Base-by-base conservation (phyloP, 331 rosid genomes). In the Dryas integrifolia region DNA sequence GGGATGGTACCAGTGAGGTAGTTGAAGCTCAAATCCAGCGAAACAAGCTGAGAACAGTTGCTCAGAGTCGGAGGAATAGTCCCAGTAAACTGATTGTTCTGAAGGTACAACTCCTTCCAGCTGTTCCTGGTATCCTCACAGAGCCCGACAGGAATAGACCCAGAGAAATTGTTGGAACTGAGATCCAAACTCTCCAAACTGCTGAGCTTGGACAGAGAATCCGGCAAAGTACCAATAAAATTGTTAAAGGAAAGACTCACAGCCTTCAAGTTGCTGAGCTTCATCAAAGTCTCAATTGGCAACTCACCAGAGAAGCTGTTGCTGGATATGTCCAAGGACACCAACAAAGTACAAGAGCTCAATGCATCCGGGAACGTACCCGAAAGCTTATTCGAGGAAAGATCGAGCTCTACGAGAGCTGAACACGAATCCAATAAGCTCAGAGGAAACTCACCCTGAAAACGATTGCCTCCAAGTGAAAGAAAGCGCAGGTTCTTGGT, bases 11-110 rank as follows among this genome's bases (percentile, higher is more conserved):
- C 98, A 1, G 70, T 81, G 14, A 94, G 82, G 64, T 35, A 83
- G 78, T 94, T 94, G 92, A 94, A 88, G 79, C 98, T 94, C 76
- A 94, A 86, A 80, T 94, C 97, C 30, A 94, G 83, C 0, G 89
- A 83, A 30, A 86, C 92, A 6, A 94, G 92, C 73, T 89, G 71
- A 1, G 96, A 84, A 75, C 98, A 94, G 87, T 94, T 91, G 72
- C 92, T 83, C 9, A 94, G 76, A 6, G 87, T 56, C 5, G 89
- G 80, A 3, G 98, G 97, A 77, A 94, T 86, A 10, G 73, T 77
- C 60, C 97, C 97, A 5, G 66, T 76, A 44, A 94, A 77, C 47
- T 12, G 62, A 69, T 94, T 94, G 82, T 86, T 91, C 88, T 91
- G 97, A 2, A 94, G 84, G 75, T 56, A 88, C 26, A 94, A 75